Conservation (phyloP, 1,284 basidiomycete species). For the Fomitopsis pinicola region DNA sequence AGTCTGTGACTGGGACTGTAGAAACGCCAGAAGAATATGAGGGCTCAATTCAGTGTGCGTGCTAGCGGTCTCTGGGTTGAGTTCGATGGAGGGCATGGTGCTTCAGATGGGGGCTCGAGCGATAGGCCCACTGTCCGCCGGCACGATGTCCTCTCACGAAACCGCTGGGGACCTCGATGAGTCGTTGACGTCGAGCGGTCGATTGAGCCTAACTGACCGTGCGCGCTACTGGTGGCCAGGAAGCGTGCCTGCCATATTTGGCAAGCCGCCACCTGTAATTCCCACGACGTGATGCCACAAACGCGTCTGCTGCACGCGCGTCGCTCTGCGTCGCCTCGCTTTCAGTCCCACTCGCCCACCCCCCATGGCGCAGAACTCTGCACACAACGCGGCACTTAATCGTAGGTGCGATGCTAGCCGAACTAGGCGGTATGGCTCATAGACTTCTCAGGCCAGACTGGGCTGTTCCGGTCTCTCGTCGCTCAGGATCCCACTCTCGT, state of each 20-base stretch:
- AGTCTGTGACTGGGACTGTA: slow-evolving; percentile 83
- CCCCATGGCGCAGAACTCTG: slow-evolving; percentile 22
- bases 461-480: slow-evolving; percentile 68
- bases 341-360: background rate
- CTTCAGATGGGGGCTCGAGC: background rate
- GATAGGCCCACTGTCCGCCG: background rate
- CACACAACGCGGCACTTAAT: slow-evolving; percentile 66
- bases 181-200: slow-evolving; percentile 4
- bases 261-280: background rate
- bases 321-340: background rate
- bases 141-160: background rate
- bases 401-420: slow-evolving; percentile 30
- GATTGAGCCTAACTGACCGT: slow-evolving; percentile 11
- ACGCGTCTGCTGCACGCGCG: background rate
- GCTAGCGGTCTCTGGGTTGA: slow-evolving; percentile 7
- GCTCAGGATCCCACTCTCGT: slow-evolving; percentile 64
- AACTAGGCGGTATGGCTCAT: background rate
- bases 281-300: slow-evolving; percentile 1
- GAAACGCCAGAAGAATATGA: slow-evolving; percentile 75
- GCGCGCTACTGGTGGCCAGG: slow-evolving; percentile 4
- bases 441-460: slow-evolving; percentile 60
- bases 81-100: slow-evolving; percentile 8
- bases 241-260: background rate
- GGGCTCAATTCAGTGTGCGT: slow-evolving; percentile 23
- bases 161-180: background rate